These are phyloP conservation scores for Tolypocladium sp. DNA, from an alignment of 2,329 filamentous ascomycete genomes.

Conservation along the genomic window DNA sequence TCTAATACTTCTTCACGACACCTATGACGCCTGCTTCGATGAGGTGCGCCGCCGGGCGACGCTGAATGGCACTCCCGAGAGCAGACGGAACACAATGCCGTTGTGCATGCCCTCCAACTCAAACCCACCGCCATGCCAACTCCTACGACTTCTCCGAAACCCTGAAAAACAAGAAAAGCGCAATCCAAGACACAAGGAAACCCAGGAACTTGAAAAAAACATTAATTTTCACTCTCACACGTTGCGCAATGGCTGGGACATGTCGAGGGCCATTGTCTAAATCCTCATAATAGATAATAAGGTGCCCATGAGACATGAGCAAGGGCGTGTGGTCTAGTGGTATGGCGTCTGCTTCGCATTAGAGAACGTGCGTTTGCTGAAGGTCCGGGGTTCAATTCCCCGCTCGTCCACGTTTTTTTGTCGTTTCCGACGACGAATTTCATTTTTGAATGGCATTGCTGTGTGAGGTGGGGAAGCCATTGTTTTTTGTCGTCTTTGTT, in stretches of 20 bases:
- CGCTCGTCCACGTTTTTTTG: slow-evolving; percentile 11
- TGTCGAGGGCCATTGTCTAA: too few relatives aligned
- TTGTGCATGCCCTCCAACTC: background rate
- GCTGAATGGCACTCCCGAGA: background rate
- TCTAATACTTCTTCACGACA: background rate
- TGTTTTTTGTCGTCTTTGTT: background rate
- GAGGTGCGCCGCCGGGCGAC: background rate
- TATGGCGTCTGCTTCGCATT: slow-evolving; percentile 15
- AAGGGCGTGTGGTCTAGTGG: slow-evolving; percentile 15
- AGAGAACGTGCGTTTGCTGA: slow-evolving; percentile 8
- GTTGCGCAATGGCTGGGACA: background rate
- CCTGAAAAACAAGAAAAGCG: background rate
- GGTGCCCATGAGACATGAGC: background rate
- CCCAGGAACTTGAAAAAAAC: background rate
- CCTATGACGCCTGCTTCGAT: too few relatives aligned
- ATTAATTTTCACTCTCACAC: background rate
- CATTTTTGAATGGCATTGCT: background rate
- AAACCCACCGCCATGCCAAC: background rate
- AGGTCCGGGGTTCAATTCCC: slow-evolving; percentile 16
- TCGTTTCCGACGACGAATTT: background rate
- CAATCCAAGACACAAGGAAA: background rate
- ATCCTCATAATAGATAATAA: background rate
- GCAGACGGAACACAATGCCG: background rate
- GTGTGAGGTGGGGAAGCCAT: background rate
- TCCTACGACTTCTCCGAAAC: too few relatives aligned